Conservation (phyloP, 768 basidiomycete genomes). For the Kwoniella dendrophila region DNA sequence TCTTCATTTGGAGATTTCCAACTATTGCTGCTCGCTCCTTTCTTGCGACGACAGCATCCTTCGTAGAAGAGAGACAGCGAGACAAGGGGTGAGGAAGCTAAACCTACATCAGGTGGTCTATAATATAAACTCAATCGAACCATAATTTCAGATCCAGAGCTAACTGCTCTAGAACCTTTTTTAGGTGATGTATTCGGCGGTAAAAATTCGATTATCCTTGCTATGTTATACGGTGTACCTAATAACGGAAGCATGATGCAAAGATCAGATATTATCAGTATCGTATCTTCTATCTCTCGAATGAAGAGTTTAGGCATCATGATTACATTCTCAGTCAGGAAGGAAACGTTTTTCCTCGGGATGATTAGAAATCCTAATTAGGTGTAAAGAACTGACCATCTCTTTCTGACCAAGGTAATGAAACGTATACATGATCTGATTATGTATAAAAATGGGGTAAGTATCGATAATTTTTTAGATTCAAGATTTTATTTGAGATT, state of each 20-base stretch:
- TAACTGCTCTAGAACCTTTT: slow-evolving; percentile 31
- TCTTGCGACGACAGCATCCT: neutral
- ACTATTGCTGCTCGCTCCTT: too few relatives aligned
- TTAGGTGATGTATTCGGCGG: slow-evolving; percentile 69
- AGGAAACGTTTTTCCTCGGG: too few relatives aligned
- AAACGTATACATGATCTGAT: slow-evolving; percentile 94
- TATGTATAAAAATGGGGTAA: neutral
- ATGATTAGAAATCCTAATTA: too few relatives aligned
- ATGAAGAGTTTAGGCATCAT: neutral
- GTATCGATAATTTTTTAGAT: too few relatives aligned
- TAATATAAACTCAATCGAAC: slow-evolving; percentile 96
- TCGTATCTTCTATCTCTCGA: neutral
- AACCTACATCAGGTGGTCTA: slow-evolving; percentile 76
- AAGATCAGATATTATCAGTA: neutral
- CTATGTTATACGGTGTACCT: slow-evolving; percentile 86
- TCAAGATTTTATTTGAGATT: too few relatives aligned
- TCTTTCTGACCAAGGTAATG: slow-evolving; percentile 85
- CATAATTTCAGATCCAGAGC: slow-evolving; percentile 56
- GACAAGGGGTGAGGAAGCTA: neutral
- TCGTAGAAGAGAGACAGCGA: neutral
- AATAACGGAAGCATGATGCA: too few relatives aligned
- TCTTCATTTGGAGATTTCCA: too few relatives aligned
- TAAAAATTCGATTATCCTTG: slow-evolving; percentile 94
- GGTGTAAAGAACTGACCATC: slow-evolving; percentile 62
- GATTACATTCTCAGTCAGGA: too few relatives aligned